Conservation (phyloP, 495 filamentous ascomycete genomes). For the Lasiosphaeria hispida region DNA sequence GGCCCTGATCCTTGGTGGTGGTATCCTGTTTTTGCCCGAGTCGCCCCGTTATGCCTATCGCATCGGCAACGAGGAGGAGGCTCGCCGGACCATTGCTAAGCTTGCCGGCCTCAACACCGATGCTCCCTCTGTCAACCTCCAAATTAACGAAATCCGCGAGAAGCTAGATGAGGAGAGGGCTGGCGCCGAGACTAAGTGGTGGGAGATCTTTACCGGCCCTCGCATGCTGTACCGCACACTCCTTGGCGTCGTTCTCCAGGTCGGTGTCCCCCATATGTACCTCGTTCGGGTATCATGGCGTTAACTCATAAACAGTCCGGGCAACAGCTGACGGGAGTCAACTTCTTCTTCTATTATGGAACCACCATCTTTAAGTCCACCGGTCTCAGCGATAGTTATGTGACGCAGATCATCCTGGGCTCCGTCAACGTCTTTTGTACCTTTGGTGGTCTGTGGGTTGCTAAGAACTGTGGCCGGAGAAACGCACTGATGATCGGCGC, state of each 20-base stretch:
- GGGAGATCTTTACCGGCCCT: slow-evolving; percentile 68
- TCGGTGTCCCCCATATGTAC: neutral
- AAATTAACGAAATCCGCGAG: slow-evolving; percentile 71
- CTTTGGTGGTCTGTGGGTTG: slow-evolving; percentile 68
- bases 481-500: slow-evolving; percentile 64
- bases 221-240: slow-evolving; percentile 70
- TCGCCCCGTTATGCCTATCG: slow-evolving; percentile 70
- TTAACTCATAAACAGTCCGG: slow-evolving; percentile 41
- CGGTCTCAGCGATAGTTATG: slow-evolving; percentile 64
- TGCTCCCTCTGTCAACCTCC: slow-evolving; percentile 61
- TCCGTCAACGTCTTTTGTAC: slow-evolving; percentile 73
- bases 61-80: slow-evolving; percentile 61
- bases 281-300: neutral
- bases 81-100: slow-evolving; percentile 65
- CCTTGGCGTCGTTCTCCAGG: slow-evolving; percentile 66
- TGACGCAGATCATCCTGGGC: slow-evolving; percentile 72
- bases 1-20: slow-evolving; percentile 68
- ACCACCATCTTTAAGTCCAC: slow-evolving; percentile 69
- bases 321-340: slow-evolving; percentile 70
- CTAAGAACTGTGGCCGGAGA: slow-evolving; percentile 69
- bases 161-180: slow-evolving; percentile 62
- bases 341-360: slow-evolving; percentile 84
- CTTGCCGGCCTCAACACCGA: slow-evolving; percentile 66
- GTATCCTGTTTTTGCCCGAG: slow-evolving; percentile 70
- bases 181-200: slow-evolving; percentile 56